These are phyloP conservation scores for Saccharum spontaneum DNA, from an alignment of 176 grass and related monocot species.

Conservation along the genomic window DNA sequence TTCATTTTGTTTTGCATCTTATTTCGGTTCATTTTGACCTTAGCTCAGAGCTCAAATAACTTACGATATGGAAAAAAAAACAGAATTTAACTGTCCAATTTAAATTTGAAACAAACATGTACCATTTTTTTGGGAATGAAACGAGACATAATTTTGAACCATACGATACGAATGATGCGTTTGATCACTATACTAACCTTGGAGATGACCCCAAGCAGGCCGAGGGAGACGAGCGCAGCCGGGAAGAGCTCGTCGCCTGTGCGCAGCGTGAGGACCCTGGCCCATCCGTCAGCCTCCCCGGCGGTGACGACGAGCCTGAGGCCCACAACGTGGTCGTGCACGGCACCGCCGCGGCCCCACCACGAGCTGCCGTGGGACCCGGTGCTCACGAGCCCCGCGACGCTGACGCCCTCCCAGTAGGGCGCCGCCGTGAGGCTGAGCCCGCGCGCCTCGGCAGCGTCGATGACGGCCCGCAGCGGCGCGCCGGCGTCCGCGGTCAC, in stretches of 20 bases:
- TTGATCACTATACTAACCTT: conserved; percentile 42
- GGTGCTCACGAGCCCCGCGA: conserved; percentile 65
- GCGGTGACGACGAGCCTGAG: conserved; percentile 60
- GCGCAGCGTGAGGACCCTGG: conserved; percentile 40
- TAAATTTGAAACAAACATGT: too few relatives aligned
- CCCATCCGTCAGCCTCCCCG: conserved; percentile 35
- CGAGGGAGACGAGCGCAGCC: conserved; percentile 72
- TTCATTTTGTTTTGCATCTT: neutral
- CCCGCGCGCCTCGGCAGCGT: conserved; percentile 55
- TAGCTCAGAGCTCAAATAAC: neutral
- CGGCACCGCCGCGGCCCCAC: conserved; percentile 71
- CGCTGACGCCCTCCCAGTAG: conserved; percentile 87
- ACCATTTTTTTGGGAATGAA: neutral
- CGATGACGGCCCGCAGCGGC: conserved; percentile 62
- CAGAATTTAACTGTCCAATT: neutral
- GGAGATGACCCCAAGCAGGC: conserved; percentile 71
- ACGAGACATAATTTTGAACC: neutral
- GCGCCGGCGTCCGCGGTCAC: conserved; percentile 68
- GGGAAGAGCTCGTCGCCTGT: conserved; percentile 58
- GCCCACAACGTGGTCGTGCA: conserved; percentile 66
- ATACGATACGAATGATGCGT: neutral
- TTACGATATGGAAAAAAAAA: neutral
- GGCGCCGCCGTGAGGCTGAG: conserved; percentile 70
- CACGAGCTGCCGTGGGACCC: conserved; percentile 92
- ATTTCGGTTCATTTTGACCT: neutral